phyloP scores from a whole-genome alignment of 1,284 basidiomycete genomes.

The Trichosporon sp. region DNA sequence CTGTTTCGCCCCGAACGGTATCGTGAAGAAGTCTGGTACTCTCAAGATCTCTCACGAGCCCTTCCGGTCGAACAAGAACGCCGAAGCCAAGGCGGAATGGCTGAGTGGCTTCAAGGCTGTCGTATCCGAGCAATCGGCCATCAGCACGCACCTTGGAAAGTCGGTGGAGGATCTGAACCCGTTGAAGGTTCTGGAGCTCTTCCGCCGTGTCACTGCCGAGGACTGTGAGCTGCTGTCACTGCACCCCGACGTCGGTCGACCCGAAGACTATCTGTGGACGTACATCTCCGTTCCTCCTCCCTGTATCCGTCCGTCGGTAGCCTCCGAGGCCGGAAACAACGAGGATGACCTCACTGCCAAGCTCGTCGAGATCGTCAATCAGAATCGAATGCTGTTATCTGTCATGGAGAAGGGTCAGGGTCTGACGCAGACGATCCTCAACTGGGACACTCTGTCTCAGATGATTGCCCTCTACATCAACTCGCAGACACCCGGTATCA shows the following conservation, averaged over 20 bases:
- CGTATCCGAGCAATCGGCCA: conserved; percentile 78
- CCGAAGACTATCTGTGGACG: conserved; percentile 98
- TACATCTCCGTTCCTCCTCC: conserved; percentile 98
- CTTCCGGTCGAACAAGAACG: conserved; percentile 90
- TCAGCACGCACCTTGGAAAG: conserved; percentile 78
- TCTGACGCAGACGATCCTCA: conserved; percentile 87
- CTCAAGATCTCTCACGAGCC: conserved; percentile 98
- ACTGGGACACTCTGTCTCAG: conserved; percentile 93
- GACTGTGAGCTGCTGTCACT: conserved; percentile 94
- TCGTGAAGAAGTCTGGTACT: conserved; percentile 92
- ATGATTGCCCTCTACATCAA: conserved; percentile 98
- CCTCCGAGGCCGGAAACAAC: conserved; percentile 89
- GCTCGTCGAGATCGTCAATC: conserved; percentile 93
- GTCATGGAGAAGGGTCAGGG: conserved; percentile 82
- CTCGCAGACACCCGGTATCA: conserved; percentile 90
- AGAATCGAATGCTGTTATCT: conserved; percentile 86
- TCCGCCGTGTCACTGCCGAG: conserved; percentile 89
- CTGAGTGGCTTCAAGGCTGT: conserved; percentile 77
- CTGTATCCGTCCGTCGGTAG: conserved; percentile 93
- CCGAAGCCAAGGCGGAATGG: conserved; percentile 82
- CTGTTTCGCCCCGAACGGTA: conserved; percentile 87
- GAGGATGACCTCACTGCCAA: conserved; percentile 99
- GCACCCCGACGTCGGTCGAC: conserved; percentile 80
- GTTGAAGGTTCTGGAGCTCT: conserved; percentile 86
- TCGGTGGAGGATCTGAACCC: conserved; percentile 94